These are phyloP conservation scores for Cyberlindnera misumaiensis DNA, from an alignment of 805 yeast genomes.

Conservation along the genomic window DNA sequence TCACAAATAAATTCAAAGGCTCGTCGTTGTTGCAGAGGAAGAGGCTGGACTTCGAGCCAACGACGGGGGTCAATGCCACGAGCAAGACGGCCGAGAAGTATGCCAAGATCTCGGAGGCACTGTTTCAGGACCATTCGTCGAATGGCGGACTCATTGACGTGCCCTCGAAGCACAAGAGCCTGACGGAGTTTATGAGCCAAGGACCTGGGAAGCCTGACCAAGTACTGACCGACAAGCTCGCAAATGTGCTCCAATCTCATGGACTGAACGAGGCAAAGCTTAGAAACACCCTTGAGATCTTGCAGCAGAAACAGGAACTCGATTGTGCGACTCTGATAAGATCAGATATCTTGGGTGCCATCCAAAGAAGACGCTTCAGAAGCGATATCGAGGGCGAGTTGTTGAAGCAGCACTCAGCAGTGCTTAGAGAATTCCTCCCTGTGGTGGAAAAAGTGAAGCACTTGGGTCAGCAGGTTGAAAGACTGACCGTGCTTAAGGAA, in stretches of 20 bases:
- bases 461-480: constrained; percentile 16
- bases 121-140: constrained; percentile 23
- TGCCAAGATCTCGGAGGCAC: constrained; percentile 38
- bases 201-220: constrained; percentile 20
- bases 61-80: background rate
- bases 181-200: background rate
- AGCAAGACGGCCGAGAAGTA: constrained; percentile 36
- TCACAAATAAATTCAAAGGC: constrained; percentile 31
- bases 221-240: constrained; percentile 26
- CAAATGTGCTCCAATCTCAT: constrained; percentile 28
- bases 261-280: constrained; percentile 26
- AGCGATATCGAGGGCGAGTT: constrained; percentile 57
- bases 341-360: constrained; percentile 45
- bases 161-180: background rate
- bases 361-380: constrained; percentile 52
- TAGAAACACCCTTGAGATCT: constrained; percentile 27
- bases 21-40: constrained; percentile 27
- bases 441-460: constrained; percentile 36
- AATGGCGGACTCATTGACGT: background rate
- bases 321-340: constrained; percentile 18
- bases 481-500: constrained; percentile 13
- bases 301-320: constrained; percentile 28
- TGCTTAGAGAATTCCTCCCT: constrained; percentile 37
- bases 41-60: background rate
- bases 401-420: constrained; percentile 46